A percentile compares a stretch with the other conserved stretches of the same genome.
Conservation (phyloP, 345 rosid genomes). For the Anacardium occidentale region DNA sequence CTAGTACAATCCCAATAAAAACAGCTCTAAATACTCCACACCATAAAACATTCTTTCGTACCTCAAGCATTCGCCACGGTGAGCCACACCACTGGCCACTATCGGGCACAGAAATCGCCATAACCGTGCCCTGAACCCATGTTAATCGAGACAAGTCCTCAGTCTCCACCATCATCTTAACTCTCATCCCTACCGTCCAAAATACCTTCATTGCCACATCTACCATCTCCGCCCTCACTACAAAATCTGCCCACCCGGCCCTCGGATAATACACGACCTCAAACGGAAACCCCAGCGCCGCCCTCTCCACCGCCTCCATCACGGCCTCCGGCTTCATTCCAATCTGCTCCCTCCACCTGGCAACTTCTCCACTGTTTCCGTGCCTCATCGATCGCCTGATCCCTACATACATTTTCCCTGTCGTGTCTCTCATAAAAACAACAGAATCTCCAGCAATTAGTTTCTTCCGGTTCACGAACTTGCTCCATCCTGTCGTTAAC, state of each 20-base stretch:
- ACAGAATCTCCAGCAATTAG: slow-evolving; percentile 88
- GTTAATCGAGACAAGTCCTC: slow-evolving; percentile 77
- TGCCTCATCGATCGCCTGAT: slow-evolving; percentile 49
- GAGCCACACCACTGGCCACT: slow-evolving; percentile 68
- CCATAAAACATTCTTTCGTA: slow-evolving; percentile 20
- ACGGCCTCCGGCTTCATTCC: slow-evolving; percentile 48
- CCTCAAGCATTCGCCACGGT: slow-evolving; percentile 93
- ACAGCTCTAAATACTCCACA: neutral
- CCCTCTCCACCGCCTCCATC: slow-evolving; percentile 52
- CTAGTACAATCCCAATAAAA: neutral
- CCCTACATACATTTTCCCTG: slow-evolving; percentile 62
- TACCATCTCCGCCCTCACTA: slow-evolving; percentile 75
- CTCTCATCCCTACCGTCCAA: slow-evolving; percentile 72
- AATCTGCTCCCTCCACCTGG: slow-evolving; percentile 51
- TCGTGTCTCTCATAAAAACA: slow-evolving; percentile 68
- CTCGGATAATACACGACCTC: slow-evolving; percentile 81
- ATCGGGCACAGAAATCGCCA: slow-evolving; percentile 38
- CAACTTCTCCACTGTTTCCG: slow-evolving; percentile 31
- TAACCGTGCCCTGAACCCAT: slow-evolving; percentile 71
- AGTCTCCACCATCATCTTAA: slow-evolving; percentile 75
- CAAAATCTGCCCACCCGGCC: slow-evolving; percentile 68
- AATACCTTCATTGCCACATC: slow-evolving; percentile 45
- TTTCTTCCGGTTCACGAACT: slow-evolving; percentile 82
- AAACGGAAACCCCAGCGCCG: slow-evolving; percentile 54
- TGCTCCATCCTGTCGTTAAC: slow-evolving; percentile 96